Base-by-base conservation (phyloP, 192 early-diverging fungal species). In the Gigaspora rosea region DNA sequence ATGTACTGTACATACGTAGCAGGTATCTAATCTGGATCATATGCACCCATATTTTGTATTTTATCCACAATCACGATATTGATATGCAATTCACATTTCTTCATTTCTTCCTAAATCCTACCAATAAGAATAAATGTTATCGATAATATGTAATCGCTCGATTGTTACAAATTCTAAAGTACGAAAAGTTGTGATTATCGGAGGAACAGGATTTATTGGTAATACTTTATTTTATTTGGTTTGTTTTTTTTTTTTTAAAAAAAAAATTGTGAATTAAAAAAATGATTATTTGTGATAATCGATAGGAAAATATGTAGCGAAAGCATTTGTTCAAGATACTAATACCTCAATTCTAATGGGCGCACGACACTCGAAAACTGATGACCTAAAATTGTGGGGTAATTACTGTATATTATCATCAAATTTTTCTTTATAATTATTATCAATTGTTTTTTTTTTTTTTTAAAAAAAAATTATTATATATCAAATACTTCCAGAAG, bases 191-290 rank as follows among this genome's bases (percentile, higher is more conserved):
- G 61, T 75, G 11, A 36, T 79, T 13, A 67, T 79, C 36, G 78
- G 78, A 47, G 78, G 78, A 54, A 47, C 71, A 1, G 78, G 78
- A 15, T 75, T 79, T 65, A 49, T 79, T 65, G 78, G 78, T 73
- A 50, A 22, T 20, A 20, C 6, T 12, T 9, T 56, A 59, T 13
- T 54, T 58, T 16, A 20, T 9, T 18, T 41, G 4, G n/a, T n/a
- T n/a, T n/a, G n/a, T n/a, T n/a, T n/a, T n/a, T n/a, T n/a, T n/a
- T n/a, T 46, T 70, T 22, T 51, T n/a, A 22, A 70, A 27, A 15
- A 52, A 22, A 33, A 63, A 10, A 13, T 35, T 6, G 13, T 52
- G 32, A 32, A 51, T 52, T 27, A 54, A 27, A 52, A 10, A 32
- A 22, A 18, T 7, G 2, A 41, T 50, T 41, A 32, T 20, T 46